Percentiles rank a stretch among this genome's conserved stretches.
Evolutionary conservation across 176 grass and related monocot species (phyloP).

Genomic region (Oryza nivara): DNA sequence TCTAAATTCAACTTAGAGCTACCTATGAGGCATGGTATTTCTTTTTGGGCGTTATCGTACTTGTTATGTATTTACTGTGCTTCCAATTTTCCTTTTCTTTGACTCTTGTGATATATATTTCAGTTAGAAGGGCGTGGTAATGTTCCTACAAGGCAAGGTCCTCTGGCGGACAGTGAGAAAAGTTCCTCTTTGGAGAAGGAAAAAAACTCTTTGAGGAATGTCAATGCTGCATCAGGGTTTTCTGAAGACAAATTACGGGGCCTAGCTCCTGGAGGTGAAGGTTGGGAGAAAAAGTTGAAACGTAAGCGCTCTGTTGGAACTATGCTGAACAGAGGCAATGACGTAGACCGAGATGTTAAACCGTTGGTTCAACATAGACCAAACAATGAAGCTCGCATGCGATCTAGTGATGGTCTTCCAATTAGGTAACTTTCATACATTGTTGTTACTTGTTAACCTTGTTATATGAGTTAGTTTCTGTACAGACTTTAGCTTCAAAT

Average conservation of each 20-base stretch:
- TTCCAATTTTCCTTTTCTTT: not conserved
- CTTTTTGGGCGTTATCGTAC: not conserved
- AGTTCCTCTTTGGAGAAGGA: constrained; percentile 58
- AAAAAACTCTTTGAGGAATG: constrained; percentile 47
- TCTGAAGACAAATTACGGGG: constrained; percentile 68
- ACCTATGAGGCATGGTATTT: not conserved
- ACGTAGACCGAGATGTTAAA: constrained; percentile 59
- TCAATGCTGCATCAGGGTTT: constrained; percentile 43
- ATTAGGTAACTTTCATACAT: constrained; percentile 41
- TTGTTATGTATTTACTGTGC: constrained; percentile 12
- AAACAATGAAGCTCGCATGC: constrained; percentile 50
- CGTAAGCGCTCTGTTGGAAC: constrained; percentile 74
- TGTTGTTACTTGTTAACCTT: not conserved
- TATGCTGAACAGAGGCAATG: constrained; percentile 63
- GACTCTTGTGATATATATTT: constrained; percentile 14
- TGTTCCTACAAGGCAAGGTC: constrained; percentile 57
- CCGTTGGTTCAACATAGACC: constrained; percentile 50
- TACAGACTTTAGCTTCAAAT: constrained; percentile 5
- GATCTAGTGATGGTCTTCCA: constrained; percentile 44
- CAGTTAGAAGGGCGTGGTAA: constrained; percentile 63
- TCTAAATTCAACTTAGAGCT: not conserved
- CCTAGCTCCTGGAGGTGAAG: constrained; percentile 66
- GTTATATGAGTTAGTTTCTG: not conserved
- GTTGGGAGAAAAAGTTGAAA: constrained; percentile 78
- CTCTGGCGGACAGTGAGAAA: constrained; percentile 48